Base-by-base conservation (phyloP, 805 yeast species). In the Candida quercuum region DNA sequence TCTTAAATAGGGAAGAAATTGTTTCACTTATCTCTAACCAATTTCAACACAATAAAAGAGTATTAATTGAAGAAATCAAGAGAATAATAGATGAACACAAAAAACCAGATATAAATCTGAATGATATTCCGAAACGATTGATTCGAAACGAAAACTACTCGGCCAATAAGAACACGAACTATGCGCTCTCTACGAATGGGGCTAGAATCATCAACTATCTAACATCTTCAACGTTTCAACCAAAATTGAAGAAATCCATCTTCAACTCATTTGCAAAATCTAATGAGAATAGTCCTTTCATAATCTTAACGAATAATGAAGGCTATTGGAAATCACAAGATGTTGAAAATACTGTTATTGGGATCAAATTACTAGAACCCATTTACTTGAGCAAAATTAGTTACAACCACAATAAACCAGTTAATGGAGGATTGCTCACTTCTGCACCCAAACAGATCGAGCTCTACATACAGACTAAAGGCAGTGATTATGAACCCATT, bases 351-450 rank as follows among this genome's bases (percentile, higher is more conserved):
- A 33, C 48, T 4, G 18, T 48, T 15, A 49, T 66, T 40, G 68
- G 67, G 0, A 53, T 66, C 12, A 55, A 62, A 37, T 66, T 68
- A 35, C 43, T 54, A 9, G 61, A 64, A 27, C 70, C 72, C 8
- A 43, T 67, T 3, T 61, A 59, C 42, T 39, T 68, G 36, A 61
- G 59, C 10, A 61, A 55, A 22, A 33, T 68, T 11, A 43, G 55
- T 6, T 65, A 67, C 41, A 15, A 49, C 3, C 71, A 68, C 42
- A 61, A 63, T 9, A 48, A 66, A 24, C 59, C 60, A 21, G 46
- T 53, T n/a, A 61, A 63, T 44, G 61, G 61, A 16, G 65, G 63
- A 21, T 39, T 62, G 19, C 51, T 66, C 51, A 60, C 61, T 25
- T 61, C 71, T 6, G 65, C 69, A 9, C 73, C 73, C 4, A 58